Percentiles rank a stretch among this genome's conserved stretches.
phyloP scores from a whole-genome alignment of 2,329 filamentous ascomycete genomes.

The Daldinia sp. region DNA sequence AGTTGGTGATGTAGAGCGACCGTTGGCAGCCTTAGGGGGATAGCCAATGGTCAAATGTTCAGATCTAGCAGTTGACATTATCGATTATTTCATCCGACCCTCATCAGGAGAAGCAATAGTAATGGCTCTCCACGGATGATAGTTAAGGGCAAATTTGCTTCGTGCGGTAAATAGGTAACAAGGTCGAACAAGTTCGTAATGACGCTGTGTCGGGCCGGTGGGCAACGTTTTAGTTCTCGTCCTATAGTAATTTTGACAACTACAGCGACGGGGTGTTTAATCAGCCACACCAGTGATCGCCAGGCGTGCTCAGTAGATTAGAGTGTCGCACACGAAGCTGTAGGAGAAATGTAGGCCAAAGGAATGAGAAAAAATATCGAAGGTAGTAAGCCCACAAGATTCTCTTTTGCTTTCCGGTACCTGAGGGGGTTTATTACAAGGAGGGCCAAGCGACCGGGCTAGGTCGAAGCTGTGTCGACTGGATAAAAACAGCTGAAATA shows the following conservation, averaged over 20 bases:
- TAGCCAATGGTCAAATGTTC: conserved; percentile 90
- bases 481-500: conserved; percentile 30
- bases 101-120: conserved; percentile 57
- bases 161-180: conserved; percentile 39
- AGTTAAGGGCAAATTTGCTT: conserved; percentile 45
- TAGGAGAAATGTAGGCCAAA: conserved; percentile 42
- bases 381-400: conserved; percentile 48
- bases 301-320: conserved; percentile 43
- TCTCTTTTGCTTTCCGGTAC: conserved; percentile 26
- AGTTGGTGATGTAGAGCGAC: conserved; percentile 82
- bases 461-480: conserved; percentile 37
- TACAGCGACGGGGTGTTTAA: conserved; percentile 35
- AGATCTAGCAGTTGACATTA: conserved; percentile 91
- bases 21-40: conserved; percentile 74
- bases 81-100: conserved; percentile 76
- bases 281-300: conserved; percentile 36
- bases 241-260: conserved; percentile 40
- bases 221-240: conserved; percentile 37
- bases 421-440: conserved; percentile 49
- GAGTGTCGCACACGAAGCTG: conserved; percentile 45
- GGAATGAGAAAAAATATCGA: conserved; percentile 42
- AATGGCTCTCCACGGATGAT: conserved; percentile 49
- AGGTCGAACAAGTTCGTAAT: conserved; percentile 42
- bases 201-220: conserved; percentile 45
- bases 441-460: conserved; percentile 44